Conservation (phyloP, 768 basidiomycete genomes). For the Boletellus sp. region DNA sequence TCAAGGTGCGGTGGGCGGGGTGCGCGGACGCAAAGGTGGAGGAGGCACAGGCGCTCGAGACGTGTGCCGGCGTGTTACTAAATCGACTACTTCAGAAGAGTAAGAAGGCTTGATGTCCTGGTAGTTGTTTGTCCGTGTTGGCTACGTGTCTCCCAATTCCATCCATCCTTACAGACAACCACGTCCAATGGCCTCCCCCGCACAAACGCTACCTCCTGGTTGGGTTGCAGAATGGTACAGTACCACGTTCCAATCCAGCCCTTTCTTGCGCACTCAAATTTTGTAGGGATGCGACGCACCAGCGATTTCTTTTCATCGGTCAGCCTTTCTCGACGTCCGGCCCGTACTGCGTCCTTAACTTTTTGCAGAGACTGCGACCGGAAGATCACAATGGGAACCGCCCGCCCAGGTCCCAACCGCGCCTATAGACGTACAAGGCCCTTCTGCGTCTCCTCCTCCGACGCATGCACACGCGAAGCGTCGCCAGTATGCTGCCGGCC, state of each 20-base stretch:
- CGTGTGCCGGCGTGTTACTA: slow-evolving; percentile 65
- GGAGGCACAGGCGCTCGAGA: slow-evolving; percentile 66
- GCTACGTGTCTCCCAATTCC: slow-evolving; percentile 21
- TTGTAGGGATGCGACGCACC: slow-evolving; percentile 71
- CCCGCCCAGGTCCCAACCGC: slow-evolving; percentile 43
- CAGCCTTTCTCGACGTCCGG: slow-evolving; percentile 31
- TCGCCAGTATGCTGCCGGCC: slow-evolving; percentile 91
- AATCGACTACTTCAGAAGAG: slow-evolving; percentile 44
- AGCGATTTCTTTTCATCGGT: slow-evolving; percentile 90
- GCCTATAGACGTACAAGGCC: slow-evolving; percentile 39
- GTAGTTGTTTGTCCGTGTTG: slow-evolving; percentile 26
- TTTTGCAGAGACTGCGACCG: slow-evolving; percentile 71
- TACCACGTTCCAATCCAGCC: background rate
- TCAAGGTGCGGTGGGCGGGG: slow-evolving; percentile 89
- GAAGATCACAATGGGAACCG: slow-evolving; percentile 86
- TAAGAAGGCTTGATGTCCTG: background rate
- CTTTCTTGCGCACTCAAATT: slow-evolving; percentile 14
- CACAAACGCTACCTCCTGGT: slow-evolving; percentile 81
- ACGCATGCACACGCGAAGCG: slow-evolving; percentile 56
- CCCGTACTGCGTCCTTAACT: slow-evolving; percentile 11
- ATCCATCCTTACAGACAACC: background rate
- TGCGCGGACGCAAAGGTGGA: slow-evolving; percentile 78
- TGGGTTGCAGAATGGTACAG: slow-evolving; percentile 91
- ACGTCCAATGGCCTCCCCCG: slow-evolving; percentile 40
- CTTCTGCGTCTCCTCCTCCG: slow-evolving; percentile 43